A percentile compares a stretch with the other conserved stretches of the same genome.
phyloP scores from a whole-genome alignment of 148 eudicot species.

The Selenicereus undatus region DNA sequence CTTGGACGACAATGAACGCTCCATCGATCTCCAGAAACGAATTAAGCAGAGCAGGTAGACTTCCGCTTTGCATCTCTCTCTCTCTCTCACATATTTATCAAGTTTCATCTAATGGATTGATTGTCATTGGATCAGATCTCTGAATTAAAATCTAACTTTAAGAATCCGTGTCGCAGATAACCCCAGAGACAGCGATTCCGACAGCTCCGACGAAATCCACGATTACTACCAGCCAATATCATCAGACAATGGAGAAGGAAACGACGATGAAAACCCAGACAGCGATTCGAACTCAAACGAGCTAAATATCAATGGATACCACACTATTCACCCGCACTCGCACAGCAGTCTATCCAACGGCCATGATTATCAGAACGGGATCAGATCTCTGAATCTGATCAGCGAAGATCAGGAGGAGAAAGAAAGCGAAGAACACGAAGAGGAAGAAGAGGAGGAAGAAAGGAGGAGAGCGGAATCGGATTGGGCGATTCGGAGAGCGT shows the following conservation, averaged over 20 bases:
- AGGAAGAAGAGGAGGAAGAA: constrained; percentile 35
- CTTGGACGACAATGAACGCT: constrained; percentile 36
- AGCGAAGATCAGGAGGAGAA: constrained; percentile 37
- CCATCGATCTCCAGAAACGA: constrained; percentile 22
- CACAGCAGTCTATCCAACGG: constrained; percentile 42
- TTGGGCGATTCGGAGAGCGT: constrained; percentile 48
- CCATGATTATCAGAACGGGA: constrained; percentile 31
- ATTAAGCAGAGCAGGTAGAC: constrained; percentile 23
- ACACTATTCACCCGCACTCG: not conserved
- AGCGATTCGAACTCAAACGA: constrained; percentile 22
- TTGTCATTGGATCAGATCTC: not conserved
- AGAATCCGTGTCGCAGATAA: constrained; percentile 27
- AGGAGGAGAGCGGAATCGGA: constrained; percentile 35
- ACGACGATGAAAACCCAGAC: not conserved
- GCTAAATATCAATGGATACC: constrained; percentile 19
- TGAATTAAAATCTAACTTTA: not conserved
- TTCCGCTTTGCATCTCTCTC: too few species aligned
- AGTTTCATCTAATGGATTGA: not conserved
- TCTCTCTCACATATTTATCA: not conserved
- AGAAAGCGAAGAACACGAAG: not conserved
- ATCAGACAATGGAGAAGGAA: constrained; percentile 27
- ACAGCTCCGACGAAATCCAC: constrained; percentile 43
- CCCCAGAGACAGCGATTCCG: constrained; percentile 59
- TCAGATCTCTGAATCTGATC: constrained; percentile 48
- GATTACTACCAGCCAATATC: constrained; percentile 67